Evolutionary conservation across 345 rosid genomes (phyloP).

Genomic region (Populus nigra): DNA sequence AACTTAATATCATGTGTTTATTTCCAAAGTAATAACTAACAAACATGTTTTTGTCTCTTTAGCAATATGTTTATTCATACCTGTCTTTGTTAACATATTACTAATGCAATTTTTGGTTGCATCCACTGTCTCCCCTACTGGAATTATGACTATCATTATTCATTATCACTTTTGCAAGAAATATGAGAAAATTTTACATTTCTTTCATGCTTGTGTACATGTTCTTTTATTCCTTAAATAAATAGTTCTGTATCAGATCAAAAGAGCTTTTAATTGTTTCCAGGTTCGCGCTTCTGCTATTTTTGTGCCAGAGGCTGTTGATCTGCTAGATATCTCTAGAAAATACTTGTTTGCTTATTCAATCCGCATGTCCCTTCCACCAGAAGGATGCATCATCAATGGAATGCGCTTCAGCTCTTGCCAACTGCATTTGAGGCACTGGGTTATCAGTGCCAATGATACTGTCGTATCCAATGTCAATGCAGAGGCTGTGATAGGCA

Average conservation of each 20-base stretch:
- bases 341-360: slow-evolving; percentile 61
- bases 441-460: slow-evolving; percentile 58
- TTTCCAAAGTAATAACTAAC: too few relatives aligned
- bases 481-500: slow-evolving; percentile 72
- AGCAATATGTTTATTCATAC: background rate
- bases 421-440: slow-evolving; percentile 64
- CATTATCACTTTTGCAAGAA: background rate
- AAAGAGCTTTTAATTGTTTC: background rate
- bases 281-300: slow-evolving; percentile 86
- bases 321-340: slow-evolving; percentile 27
- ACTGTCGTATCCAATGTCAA: slow-evolving; percentile 36
- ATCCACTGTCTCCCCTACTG: background rate
- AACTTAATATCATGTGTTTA: background rate
- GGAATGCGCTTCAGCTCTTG: slow-evolving; percentile 60
- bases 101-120: background rate
- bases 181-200: background rate
- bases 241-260: background rate
- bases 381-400: slow-evolving; percentile 63
- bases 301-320: slow-evolving; percentile 60
- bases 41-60: too few relatives aligned
- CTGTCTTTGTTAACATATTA: background rate
- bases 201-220: background rate
- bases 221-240: background rate
- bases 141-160: background rate
- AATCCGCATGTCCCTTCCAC: slow-evolving; percentile 74